phyloP scores from a whole-genome alignment of 352 stramenopile species.

The Pythium aristosporum region DNA sequence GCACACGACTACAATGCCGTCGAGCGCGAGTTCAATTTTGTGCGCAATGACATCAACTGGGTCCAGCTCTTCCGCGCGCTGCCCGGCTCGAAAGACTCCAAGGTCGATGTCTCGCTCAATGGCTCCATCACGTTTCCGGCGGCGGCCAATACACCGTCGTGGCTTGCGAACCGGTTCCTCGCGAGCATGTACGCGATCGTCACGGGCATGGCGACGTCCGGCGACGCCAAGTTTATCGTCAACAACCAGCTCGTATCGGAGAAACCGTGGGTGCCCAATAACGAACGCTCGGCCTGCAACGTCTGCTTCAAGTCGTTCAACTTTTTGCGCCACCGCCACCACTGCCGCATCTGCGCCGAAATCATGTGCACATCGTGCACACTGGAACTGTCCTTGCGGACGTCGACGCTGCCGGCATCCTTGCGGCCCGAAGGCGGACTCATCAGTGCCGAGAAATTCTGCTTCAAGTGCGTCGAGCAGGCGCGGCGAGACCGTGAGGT shows the following conservation, averaged over 20 bases:
- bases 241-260: slow-evolving; percentile 56
- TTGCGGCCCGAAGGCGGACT: slow-evolving; percentile 63
- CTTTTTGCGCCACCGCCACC: slow-evolving; percentile 68
- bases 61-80: slow-evolving; percentile 59
- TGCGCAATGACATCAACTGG: slow-evolving; percentile 49
- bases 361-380: slow-evolving; percentile 80
- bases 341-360: slow-evolving; percentile 80
- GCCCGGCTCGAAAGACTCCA: slow-evolving; percentile 45
- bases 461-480: slow-evolving; percentile 77
- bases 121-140: slow-evolving; percentile 31
- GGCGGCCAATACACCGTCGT: slow-evolving; percentile 46
- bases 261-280: slow-evolving; percentile 70
- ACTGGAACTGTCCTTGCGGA: slow-evolving; percentile 57
- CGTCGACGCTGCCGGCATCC: slow-evolving; percentile 46
- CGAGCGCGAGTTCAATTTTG: slow-evolving; percentile 67
- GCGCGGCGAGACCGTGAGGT: slow-evolving; percentile 45
- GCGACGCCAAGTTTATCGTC: slow-evolving; percentile 67
- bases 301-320: slow-evolving; percentile 82
- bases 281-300: slow-evolving; percentile 60
- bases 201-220: slow-evolving; percentile 41
- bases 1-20: slow-evolving; percentile 41
- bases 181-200: slow-evolving; percentile 40
- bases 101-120: slow-evolving; percentile 48
- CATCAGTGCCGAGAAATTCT: slow-evolving; percentile 80
- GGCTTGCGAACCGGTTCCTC: slow-evolving; percentile 66